Base-by-base conservation (phyloP, 352 stramenopile species). In the Blastocystis sp. region DNA sequence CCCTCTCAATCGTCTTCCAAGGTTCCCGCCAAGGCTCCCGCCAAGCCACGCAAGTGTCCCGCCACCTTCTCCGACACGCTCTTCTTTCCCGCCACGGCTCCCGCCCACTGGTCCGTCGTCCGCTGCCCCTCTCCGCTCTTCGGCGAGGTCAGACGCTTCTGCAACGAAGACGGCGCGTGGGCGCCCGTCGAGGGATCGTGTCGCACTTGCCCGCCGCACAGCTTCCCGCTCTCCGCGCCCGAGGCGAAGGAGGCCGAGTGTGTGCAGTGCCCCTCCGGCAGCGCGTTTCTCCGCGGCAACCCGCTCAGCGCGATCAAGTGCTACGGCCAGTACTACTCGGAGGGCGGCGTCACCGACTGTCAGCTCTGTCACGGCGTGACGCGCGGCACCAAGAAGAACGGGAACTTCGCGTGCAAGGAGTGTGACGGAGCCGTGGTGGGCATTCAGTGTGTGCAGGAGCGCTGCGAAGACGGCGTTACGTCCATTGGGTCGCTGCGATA, bases 261-360 rank as follows among this genome's bases (percentile, higher is more conserved):
- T 31, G n/a, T 67, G 24, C 74, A 29, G 41, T 62, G 31, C 33
- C 74, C 74, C n/a, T 67, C 74, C 3, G 74, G 74, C 13, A 67
- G 50, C 13, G 74, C 74, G 1, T 85, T 85, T 41, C 51, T 85
- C 26, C 51, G 74, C 29, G 74, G 74, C 9, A 69, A 85, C 39
- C 74, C 74, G 33, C 60, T 26, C 3, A 24, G 6, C 26, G 55
- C 26, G 21, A 31, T 85, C 2, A 85, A 67, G 50, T 85, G 74
- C 61, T 85, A 85, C 45, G 74, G 74, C 0, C 74, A 85, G 50
- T 85, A 31, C 61, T 85, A 69, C 74, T 85, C 74, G 2, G 51
- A 85, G 29, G 74, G 74, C 10, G 74, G 74, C 31, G 51, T 41
- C n/a, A 85, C 74, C 16, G 74, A 85, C 4, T 85, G 74, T 45